phyloP scores from a whole-genome alignment of 805 yeast genomes.

The Suhomyces tanzawaensis region DNA sequence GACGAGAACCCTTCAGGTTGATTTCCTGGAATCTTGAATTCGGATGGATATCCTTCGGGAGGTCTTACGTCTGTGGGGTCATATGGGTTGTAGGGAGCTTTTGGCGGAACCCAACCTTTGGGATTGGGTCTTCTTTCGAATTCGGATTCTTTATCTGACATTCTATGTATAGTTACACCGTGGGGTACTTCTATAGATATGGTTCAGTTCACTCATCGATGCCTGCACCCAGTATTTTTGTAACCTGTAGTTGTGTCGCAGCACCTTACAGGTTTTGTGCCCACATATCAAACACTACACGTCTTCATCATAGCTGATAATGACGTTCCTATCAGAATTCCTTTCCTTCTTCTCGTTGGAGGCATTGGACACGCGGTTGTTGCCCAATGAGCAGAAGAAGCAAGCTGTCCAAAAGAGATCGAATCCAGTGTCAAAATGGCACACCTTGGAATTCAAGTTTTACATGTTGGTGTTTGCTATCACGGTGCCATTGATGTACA shows the following conservation, averaged over 20 bases:
- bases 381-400: constrained; percentile 34
- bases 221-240: too few relatives aligned
- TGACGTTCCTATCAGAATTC: constrained; percentile 14
- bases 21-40: constrained; percentile 64
- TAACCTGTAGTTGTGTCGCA: neutral
- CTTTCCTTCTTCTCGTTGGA: constrained; percentile 48
- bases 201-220: too few relatives aligned
- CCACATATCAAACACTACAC: neutral
- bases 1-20: constrained; percentile 53
- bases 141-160: constrained; percentile 13
- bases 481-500: constrained; percentile 79
- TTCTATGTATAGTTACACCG: neutral
- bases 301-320: neutral
- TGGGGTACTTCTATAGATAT: too few relatives aligned
- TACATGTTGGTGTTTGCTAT: constrained; percentile 62
- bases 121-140: constrained; percentile 70
- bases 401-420: constrained; percentile 31
- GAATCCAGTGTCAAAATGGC: constrained; percentile 63
- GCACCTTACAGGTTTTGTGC: neutral
- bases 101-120: constrained; percentile 76
- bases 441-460: constrained; percentile 67
- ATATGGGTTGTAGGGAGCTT: constrained; percentile 82
- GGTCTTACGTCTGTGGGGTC: constrained; percentile 78
- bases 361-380: constrained; percentile 50
- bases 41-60: constrained; percentile 83